Evolutionary conservation across 768 basidiomycete species (phyloP).

Genomic region (Galerina marginata): DNA sequence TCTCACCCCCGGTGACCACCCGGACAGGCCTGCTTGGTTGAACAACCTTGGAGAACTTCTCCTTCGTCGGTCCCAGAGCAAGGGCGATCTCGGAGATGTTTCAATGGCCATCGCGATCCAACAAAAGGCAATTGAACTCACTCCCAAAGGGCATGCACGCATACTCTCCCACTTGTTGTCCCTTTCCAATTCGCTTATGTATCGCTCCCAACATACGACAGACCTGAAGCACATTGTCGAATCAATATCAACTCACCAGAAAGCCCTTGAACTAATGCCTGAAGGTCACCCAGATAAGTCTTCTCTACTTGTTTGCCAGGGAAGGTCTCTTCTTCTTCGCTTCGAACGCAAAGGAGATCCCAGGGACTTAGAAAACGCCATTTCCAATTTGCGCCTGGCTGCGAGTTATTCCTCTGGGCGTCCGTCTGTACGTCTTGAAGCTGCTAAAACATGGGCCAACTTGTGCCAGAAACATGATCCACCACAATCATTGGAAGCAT

Average conservation of each 20-base stretch:
- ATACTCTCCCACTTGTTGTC: not conserved
- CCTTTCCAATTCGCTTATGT: slow-evolving; percentile 4
- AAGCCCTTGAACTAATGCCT: slow-evolving; percentile 26
- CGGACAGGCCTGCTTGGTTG: not conserved
- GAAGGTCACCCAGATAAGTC: slow-evolving; percentile 24
- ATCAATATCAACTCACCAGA: slow-evolving; percentile 20
- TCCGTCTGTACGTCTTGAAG: slow-evolving; percentile 4
- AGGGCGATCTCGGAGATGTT: slow-evolving; percentile 18
- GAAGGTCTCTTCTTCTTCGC: slow-evolving; percentile 15
- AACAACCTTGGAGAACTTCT: slow-evolving; percentile 4
- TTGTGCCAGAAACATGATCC: not conserved
- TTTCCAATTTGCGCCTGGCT: slow-evolving; percentile 1
- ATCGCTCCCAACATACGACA: slow-evolving; percentile 8
- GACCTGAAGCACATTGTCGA: slow-evolving; percentile 23
- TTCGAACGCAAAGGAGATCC: slow-evolving; percentile 26
- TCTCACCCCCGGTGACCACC: not conserved
- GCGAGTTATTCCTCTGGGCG: not conserved
- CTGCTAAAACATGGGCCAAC: slow-evolving; percentile 9
- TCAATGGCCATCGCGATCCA: slow-evolving; percentile 16
- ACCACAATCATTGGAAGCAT: slow-evolving; percentile 16
- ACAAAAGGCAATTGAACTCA: slow-evolving; percentile 10
- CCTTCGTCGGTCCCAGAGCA: slow-evolving; percentile 9
- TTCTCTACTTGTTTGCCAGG: slow-evolving; percentile 22
- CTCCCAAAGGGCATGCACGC: slow-evolving; percentile 4
- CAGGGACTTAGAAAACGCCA: slow-evolving; percentile 18